Evolutionary conservation across 495 filamentous ascomycete genomes (phyloP).

Genomic region (Antarctomyces pellizariae): DNA sequence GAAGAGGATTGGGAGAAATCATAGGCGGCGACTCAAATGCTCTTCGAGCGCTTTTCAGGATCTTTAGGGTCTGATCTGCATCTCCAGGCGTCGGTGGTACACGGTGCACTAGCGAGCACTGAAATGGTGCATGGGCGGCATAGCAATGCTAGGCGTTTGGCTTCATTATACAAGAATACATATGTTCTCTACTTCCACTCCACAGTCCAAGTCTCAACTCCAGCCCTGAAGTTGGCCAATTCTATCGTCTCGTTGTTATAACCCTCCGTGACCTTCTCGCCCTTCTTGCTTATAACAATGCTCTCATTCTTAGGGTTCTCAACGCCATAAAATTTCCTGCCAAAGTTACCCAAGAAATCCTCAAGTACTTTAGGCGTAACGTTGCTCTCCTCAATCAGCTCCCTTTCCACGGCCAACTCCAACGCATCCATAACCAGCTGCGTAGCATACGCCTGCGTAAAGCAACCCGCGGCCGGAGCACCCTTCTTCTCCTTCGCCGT

Average conservation of each 20-base stretch:
- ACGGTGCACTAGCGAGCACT: no score
- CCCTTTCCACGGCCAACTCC: slow-evolving; percentile 40
- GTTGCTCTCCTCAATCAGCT: slow-evolving; percentile 36
- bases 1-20: slow-evolving; percentile 2
- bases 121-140: no score
- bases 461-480: slow-evolving; percentile 60
- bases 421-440: slow-evolving; percentile 51
- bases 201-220: slow-evolving; percentile 38
- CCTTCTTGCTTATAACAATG: slow-evolving; percentile 37
- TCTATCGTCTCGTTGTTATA: slow-evolving; percentile 27
- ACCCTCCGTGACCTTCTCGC: slow-evolving; percentile 29
- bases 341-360: slow-evolving; percentile 54
- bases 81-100: no score
- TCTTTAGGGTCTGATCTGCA: no score
- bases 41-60: background rate
- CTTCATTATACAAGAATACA: no score
- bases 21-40: background rate
- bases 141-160: slow-evolving; percentile 1
- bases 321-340: slow-evolving; percentile 45
- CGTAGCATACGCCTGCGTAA: slow-evolving; percentile 75
- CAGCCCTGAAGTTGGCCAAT: slow-evolving; percentile 47
- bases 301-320: slow-evolving; percentile 22
- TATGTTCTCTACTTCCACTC: slow-evolving; percentile 20
- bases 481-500: slow-evolving; percentile 43
- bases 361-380: slow-evolving; percentile 48